Evolutionary conservation across 2,329 filamentous ascomycete species (phyloP).

Genomic region (Fusarium sp.): DNA sequence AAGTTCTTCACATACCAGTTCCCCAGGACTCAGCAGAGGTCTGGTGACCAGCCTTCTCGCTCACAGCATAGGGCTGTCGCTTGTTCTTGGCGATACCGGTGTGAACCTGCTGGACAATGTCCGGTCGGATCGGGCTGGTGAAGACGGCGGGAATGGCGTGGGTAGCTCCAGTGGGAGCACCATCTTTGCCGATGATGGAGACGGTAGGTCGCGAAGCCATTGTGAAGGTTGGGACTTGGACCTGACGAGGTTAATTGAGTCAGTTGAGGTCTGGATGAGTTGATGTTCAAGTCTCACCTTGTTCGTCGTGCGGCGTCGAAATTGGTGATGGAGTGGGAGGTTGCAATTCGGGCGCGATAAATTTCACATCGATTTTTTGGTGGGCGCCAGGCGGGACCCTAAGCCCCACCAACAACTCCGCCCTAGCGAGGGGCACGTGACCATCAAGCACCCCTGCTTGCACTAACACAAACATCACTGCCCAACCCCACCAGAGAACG

Average conservation of each 20-base stretch:
- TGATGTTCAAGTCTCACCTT: constrained; percentile 49
- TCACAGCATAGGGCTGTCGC: constrained; percentile 98
- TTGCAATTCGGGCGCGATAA: constrained; percentile 49
- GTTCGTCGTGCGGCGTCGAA: constrained; percentile 56
- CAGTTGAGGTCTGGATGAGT: constrained; percentile 28
- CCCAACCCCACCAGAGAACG: not conserved
- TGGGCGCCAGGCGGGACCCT: constrained; percentile 49
- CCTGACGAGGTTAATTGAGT: constrained; percentile 41
- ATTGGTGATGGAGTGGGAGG: constrained; percentile 51
- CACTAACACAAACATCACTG: not conserved
- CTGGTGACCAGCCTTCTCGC: constrained; percentile 99
- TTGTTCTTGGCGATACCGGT: constrained; percentile 99
- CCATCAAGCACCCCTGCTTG: not conserved
- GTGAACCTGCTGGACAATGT: constrained; percentile 99
- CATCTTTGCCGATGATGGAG: constrained; percentile 96
- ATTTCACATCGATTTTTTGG: constrained; percentile 53
- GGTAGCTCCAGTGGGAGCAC: constrained; percentile 88
- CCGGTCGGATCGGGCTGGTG: constrained; percentile 95
- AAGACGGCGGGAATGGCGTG: constrained; percentile 97
- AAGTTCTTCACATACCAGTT: constrained; percentile 79
- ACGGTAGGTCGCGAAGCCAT: constrained; percentile 98
- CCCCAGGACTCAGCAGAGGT: constrained; percentile 99
- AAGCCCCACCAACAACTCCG: constrained; percentile 46
- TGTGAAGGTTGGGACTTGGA: constrained; percentile 61
- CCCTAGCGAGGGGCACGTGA: constrained; percentile 45